phyloP scores from a whole-genome alignment of 2,329 filamentous ascomycete species.

The Calonectria montana region DNA sequence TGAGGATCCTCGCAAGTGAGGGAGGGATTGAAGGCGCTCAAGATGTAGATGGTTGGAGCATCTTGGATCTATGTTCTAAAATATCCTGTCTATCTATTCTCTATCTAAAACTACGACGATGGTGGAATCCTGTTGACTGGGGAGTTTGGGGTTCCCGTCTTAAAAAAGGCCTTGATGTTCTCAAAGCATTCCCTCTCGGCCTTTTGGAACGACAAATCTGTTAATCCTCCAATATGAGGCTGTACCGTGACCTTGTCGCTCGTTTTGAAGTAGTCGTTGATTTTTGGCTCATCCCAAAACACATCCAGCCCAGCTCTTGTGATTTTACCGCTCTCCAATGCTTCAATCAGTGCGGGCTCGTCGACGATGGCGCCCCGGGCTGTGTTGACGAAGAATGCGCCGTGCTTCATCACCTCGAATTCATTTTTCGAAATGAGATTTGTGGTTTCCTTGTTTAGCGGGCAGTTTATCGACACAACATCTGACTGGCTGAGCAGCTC shows the following conservation, averaged over 20 bases:
- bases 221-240: conserved; percentile 58
- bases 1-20: conserved; percentile 38
- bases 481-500: conserved; percentile 55
- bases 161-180: conserved; percentile 55
- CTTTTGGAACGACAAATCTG: conserved; percentile 55
- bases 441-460: conserved; percentile 53
- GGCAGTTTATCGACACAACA: conserved; percentile 54
- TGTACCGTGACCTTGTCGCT: conserved; percentile 56
- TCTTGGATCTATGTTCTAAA: conserved; percentile 55
- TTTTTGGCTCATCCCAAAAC: conserved; percentile 56
- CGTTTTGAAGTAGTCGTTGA: conserved; percentile 52
- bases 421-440: conserved; percentile 52
- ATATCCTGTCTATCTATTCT: not conserved
- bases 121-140: conserved; percentile 47
- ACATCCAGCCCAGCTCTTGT: conserved; percentile 61
- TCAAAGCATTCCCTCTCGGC: conserved; percentile 59
- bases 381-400: conserved; percentile 61
- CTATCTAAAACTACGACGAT: not conserved
- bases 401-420: conserved; percentile 60
- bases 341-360: conserved; percentile 58
- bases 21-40: not conserved
- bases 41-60: not conserved
- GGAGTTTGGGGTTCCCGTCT: conserved; percentile 50
- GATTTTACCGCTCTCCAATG: conserved; percentile 59
- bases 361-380: conserved; percentile 62